A percentile compares a stretch with the other conserved stretches of the same genome.
These are phyloP conservation scores for Phyllostachys edulis DNA, from an alignment of 176 grass and related monocot species.

Conservation along the genomic window DNA sequence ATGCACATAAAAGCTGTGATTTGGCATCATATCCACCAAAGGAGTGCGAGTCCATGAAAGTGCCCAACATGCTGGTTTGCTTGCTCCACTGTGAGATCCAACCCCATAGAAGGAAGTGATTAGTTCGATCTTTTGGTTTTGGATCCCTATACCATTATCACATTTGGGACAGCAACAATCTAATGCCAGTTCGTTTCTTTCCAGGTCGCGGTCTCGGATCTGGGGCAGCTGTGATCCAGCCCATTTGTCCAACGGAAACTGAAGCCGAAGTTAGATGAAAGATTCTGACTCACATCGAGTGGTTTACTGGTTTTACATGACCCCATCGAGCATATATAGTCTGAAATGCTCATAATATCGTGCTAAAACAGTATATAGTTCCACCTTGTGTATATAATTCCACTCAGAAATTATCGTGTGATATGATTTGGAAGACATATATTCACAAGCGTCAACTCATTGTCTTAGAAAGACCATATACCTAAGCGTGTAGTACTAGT, in stretches of 20 bases:
- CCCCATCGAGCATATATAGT: not conserved
- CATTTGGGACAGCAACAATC: slow-evolving; percentile 26
- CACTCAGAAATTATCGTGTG: not conserved
- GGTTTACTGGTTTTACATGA: not conserved
- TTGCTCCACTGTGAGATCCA: not conserved
- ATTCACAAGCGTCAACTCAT: too few relatives aligned
- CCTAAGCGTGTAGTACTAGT: too few relatives aligned
- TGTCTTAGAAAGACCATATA: too few relatives aligned
- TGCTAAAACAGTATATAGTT: too few relatives aligned
- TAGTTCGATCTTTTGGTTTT: slow-evolving; percentile 38
- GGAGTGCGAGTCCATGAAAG: not conserved
- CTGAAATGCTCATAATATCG: too few relatives aligned
- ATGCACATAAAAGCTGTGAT: not conserved
- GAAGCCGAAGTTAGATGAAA: not conserved
- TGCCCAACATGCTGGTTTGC: slow-evolving; percentile 26
- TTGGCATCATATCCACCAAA: not conserved
- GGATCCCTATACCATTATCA: slow-evolving; percentile 45
- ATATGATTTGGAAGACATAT: not conserved
- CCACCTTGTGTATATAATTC: too few relatives aligned
- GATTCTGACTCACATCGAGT: not conserved
- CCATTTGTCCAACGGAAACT: not conserved
- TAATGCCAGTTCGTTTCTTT: slow-evolving; percentile 33
- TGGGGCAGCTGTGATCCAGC: slow-evolving; percentile 1
- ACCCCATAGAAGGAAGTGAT: slow-evolving; percentile 21
- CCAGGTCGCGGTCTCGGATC: slow-evolving; percentile 22